A percentile compares a stretch with the other conserved stretches of the same genome.
phyloP scores from a whole-genome alignment of 1,284 basidiomycete species.

The Cyathus pygmaeus region DNA sequence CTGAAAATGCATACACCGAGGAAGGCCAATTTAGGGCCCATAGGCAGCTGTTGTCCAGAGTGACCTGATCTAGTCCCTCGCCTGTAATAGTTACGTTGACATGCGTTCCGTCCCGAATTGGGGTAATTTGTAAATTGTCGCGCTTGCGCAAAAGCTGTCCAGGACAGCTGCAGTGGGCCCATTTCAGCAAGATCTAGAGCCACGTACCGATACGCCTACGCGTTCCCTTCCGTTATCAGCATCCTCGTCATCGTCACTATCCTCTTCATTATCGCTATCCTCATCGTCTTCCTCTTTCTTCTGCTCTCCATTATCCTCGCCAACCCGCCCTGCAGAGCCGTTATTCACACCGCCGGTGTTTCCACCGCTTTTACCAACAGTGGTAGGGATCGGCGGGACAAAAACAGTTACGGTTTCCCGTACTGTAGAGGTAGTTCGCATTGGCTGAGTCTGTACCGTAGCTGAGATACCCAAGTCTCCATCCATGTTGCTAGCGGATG shows the following conservation, averaged over 20 bases:
- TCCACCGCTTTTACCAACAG: constrained; percentile 5
- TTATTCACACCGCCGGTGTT: background rate
- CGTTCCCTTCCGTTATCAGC: constrained; percentile 9
- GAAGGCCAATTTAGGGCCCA: constrained; percentile 74
- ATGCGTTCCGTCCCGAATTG: constrained; percentile 43
- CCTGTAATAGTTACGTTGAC: constrained; percentile 57
- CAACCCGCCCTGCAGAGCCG: background rate
- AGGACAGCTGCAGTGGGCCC: too few species aligned
- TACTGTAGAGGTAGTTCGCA: constrained; percentile 1
- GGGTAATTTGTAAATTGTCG: constrained; percentile 25
- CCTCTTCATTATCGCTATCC: constrained; percentile 23
- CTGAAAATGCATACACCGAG: constrained; percentile 57
- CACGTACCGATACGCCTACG: background rate
- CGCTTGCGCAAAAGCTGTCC: constrained; percentile 20
- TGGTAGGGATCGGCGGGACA: constrained; percentile 12
- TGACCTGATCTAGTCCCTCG: constrained; percentile 43
- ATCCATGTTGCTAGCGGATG: background rate
- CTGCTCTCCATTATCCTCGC: too few species aligned
- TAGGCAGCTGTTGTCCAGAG: constrained; percentile 60
- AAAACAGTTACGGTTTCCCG: constrained; percentile 20
- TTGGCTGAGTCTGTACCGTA: background rate
- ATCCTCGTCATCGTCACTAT: constrained; percentile 22
- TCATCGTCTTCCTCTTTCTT: constrained; percentile 6
- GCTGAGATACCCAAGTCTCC: background rate
- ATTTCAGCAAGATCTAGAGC: too few species aligned